Percentiles rank a stretch among this genome's conserved stretches.
These are phyloP conservation scores for Monoraphidium neglectum DNA, from an alignment of 139 green algal genomes.

Conservation along the genomic window DNA sequence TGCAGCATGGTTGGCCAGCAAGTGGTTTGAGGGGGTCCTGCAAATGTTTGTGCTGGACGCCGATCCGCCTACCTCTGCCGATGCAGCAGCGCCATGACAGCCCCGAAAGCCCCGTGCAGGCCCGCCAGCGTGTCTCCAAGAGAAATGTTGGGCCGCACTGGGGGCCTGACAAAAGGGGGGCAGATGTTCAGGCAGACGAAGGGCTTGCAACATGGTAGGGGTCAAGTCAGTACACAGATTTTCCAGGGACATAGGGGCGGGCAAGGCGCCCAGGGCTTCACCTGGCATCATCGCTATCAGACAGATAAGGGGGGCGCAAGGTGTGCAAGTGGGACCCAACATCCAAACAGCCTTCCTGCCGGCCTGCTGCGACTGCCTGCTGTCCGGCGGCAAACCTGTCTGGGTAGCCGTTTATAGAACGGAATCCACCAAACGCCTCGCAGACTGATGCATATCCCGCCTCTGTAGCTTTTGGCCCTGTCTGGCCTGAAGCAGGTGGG, in stretches of 20 bases:
- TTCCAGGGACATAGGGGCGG: too few species aligned
- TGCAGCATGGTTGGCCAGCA: too few species aligned
- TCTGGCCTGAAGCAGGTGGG: slow-evolving; percentile 4
- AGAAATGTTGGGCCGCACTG: neutral
- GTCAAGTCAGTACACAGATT: too few species aligned
- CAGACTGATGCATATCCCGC: slow-evolving; percentile 33
- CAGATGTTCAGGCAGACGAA: too few species aligned
- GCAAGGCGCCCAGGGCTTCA: too few species aligned
- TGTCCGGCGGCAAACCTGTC: neutral
- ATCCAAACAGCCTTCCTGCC: too few species aligned
- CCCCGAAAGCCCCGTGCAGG: slow-evolving; percentile 78
- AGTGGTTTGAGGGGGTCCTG: too few species aligned
- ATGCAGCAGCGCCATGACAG: slow-evolving; percentile 79
- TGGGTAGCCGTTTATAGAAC: slow-evolving; percentile 14
- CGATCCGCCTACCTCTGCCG: neutral
- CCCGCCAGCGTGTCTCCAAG: slow-evolving; percentile 47
- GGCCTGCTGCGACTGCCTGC: too few species aligned
- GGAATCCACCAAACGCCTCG: slow-evolving; percentile 30
- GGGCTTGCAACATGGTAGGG: too few species aligned
- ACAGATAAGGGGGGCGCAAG: too few species aligned
- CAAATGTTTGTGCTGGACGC: neutral
- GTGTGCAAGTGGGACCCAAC: too few species aligned
- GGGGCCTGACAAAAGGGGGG: neutral
- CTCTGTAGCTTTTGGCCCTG: slow-evolving; percentile 22
- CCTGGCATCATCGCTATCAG: too few species aligned